Evolutionary conservation across 495 filamentous ascomycete genomes (phyloP).

Genomic region (Penicillium subrubescens): DNA sequence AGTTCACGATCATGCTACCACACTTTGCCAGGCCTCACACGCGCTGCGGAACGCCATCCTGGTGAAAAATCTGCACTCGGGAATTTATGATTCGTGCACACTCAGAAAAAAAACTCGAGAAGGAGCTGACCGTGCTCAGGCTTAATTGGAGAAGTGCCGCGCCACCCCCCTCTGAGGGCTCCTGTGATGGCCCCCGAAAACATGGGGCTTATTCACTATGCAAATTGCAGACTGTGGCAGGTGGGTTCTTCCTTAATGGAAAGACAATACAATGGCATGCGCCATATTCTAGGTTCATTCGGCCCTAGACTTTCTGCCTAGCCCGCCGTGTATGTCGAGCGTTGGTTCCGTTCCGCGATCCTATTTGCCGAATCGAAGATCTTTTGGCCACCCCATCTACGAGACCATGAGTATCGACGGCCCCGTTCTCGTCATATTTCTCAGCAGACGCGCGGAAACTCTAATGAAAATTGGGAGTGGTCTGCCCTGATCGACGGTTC

Average conservation of each 20-base stretch:
- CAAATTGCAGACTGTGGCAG: slow-evolving; percentile 17
- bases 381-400: slow-evolving; percentile 24
- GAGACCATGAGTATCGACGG: neutral
- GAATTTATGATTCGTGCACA: neutral
- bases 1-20: neutral
- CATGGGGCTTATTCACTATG: slow-evolving; percentile 6
- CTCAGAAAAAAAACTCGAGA: neutral
- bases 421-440: slow-evolving; percentile 37
- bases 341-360: slow-evolving; percentile 30
- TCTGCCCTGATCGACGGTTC: slow-evolving; percentile 8
- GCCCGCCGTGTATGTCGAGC: neutral
- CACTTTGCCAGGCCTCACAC: neutral
- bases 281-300: slow-evolving; percentile 31
- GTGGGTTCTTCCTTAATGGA: slow-evolving; percentile 1
- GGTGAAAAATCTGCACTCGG: neutral
- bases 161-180: neutral
- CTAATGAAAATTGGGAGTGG: slow-evolving; percentile 25
- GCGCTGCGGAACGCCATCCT: neutral
- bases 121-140: neutral
- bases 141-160: neutral
- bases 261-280: slow-evolving; percentile 11
- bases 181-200: slow-evolving; percentile 13
- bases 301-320: slow-evolving; percentile 6
- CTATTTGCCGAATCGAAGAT: slow-evolving; percentile 29
- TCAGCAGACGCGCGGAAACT: slow-evolving; percentile 29